Evolutionary conservation across 164 flowering plant species (phyloP), one percentile per base, ranked within the genome.

Genomic region (Berberis vulgaris): DNA sequence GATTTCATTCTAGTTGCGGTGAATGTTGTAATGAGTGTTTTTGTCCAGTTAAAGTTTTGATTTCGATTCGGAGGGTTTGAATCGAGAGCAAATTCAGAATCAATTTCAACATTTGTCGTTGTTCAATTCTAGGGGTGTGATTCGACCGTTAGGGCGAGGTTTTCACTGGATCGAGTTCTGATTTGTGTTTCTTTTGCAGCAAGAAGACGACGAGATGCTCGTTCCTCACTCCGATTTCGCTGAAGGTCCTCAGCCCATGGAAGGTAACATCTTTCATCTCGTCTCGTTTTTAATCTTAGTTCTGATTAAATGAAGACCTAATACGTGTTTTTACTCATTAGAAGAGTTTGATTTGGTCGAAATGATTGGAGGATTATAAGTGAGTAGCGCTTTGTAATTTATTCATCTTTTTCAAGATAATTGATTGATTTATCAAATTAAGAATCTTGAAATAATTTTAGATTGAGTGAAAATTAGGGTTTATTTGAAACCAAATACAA

Each of bases 181-280:
- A 67, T 65, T 78, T 47, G 46, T 61, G 49, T n/a, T 39, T 57
- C 43, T 26, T 26, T 52, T 74, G 81, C 79, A 87, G 88, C 91
- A 85, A 71, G 93, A 91, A 43, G 96, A 91, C 62, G 96, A 91
- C 65, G 96, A 88, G 83, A 83, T 91, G 90, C 82, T 91, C 38
- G 94, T 91, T 64, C 97, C 96, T 44, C 86, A 86, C 72, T 78
- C 93, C n/a, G 96, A 87, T 69, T 66, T 81, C 42, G 79, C 75
- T 13, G 90, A 88, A 43, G 92, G 83, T n/a, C 87, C 92, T 26
- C 90, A 82, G 71, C 86, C 92, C 2, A 79, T 87, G 83, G 89
- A 88, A 78, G 92, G 91, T 72, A 54, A 44, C 12, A n/a, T 45
- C 49, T 64, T 26, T 26, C 26, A 26, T 26, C 26, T 49, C 41